Percentiles rank a stretch among this genome's conserved stretches.
These are phyloP conservation scores for Arctostaphylos glauca DNA, from an alignment of 148 eudicot genomes.

Conservation along the genomic window DNA sequence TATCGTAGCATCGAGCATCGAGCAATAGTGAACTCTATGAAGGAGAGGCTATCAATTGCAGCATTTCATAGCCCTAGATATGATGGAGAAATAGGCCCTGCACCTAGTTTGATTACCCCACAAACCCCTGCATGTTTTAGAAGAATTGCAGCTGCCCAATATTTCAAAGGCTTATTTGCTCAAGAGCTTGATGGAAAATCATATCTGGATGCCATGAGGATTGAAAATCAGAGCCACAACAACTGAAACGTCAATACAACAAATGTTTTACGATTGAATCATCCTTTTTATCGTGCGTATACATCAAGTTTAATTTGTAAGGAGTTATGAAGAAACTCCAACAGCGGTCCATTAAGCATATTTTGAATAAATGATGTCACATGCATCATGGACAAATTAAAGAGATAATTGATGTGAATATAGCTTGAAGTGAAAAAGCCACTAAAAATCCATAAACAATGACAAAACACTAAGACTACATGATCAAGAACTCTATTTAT, in stretches of 20 bases:
- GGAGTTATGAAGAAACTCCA: background rate
- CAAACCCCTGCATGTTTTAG: slow-evolving; percentile 17
- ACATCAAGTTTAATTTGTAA: background rate
- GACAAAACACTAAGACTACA: too few relatives aligned
- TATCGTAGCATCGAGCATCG: slow-evolving; percentile 4
- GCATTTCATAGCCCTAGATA: slow-evolving; percentile 20
- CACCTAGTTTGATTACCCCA: slow-evolving; percentile 13
- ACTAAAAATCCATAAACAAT: too few relatives aligned
- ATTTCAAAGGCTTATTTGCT: slow-evolving; percentile 6
- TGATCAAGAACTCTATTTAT: too few relatives aligned
- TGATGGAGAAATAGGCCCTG: slow-evolving; percentile 24
- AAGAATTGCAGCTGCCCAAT: slow-evolving; percentile 16
- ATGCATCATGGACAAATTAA: too few relatives aligned
- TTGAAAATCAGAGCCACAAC: background rate
- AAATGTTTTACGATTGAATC: background rate
- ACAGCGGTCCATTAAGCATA: background rate
- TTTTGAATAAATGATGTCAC: background rate
- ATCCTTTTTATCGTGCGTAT: background rate
- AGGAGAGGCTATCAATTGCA: slow-evolving; percentile 20
- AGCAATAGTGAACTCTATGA: background rate
- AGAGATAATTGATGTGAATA: too few relatives aligned
- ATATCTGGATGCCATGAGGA: slow-evolving; percentile 27
- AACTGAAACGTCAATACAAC: background rate
- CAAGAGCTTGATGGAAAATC: slow-evolving; percentile 28
- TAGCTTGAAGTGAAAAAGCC: too few relatives aligned